phyloP scores from a whole-genome alignment of 2,329 filamentous ascomycete genomes.

The Pyrenophora graminea region DNA sequence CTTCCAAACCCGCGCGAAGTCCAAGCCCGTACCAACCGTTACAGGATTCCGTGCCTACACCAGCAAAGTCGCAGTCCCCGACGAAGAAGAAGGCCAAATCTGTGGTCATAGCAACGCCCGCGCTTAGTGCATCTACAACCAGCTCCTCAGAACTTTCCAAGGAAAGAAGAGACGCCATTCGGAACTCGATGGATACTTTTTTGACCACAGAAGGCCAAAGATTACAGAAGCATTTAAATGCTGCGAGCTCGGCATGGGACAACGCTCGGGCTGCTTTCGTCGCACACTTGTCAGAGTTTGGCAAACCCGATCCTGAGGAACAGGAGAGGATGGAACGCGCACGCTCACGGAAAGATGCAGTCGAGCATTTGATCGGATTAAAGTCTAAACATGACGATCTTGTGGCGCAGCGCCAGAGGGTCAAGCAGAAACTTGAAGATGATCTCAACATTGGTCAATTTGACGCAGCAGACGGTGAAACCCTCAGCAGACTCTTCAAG shows the following conservation, averaged over 20 bases:
- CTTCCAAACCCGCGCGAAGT: slow-evolving; percentile 25
- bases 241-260: slow-evolving; percentile 32
- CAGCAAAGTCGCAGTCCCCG: slow-evolving; percentile 26
- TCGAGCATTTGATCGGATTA: slow-evolving; percentile 32
- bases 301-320: slow-evolving; percentile 24
- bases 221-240: slow-evolving; percentile 31
- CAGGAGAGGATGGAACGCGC: slow-evolving; percentile 29
- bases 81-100: slow-evolving; percentile 22
- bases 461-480: slow-evolving; percentile 31
- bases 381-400: slow-evolving; percentile 26
- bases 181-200: slow-evolving; percentile 29
- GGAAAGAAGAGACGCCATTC: slow-evolving; percentile 28
- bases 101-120: neutral
- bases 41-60: slow-evolving; percentile 24
- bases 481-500: slow-evolving; percentile 31
- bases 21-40: slow-evolving; percentile 22
- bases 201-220: slow-evolving; percentile 28
- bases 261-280: slow-evolving; percentile 32
- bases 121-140: slow-evolving; percentile 7
- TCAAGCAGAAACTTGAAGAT: slow-evolving; percentile 38
- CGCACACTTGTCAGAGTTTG: slow-evolving; percentile 32
- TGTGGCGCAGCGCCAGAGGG: slow-evolving; percentile 21
- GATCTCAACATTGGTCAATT: slow-evolving; percentile 36
- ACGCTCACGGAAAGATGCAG: slow-evolving; percentile 36
- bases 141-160: slow-evolving; percentile 35